Conservation (phyloP, 1,284 basidiomycete genomes). For the Chondrostereum purpureum region DNA sequence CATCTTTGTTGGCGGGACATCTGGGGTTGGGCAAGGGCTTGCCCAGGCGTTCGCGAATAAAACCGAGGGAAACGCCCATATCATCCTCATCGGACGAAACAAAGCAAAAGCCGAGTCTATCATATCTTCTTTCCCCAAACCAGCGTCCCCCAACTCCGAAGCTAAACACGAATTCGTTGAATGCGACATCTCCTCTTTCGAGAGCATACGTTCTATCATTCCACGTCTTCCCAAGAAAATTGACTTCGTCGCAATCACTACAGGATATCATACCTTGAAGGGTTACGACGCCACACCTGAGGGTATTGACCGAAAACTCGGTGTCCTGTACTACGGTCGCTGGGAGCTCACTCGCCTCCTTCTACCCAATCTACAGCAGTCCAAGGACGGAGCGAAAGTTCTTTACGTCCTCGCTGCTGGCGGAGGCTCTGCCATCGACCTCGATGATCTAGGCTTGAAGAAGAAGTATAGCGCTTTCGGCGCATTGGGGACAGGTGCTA, state of each 20-base stretch:
- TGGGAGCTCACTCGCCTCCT: constrained; percentile 21
- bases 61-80: constrained; percentile 24
- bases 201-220: constrained; percentile 17
- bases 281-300: constrained; percentile 19
- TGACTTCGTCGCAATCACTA: constrained; percentile 21
- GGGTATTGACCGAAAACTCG: constrained; percentile 20
- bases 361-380: constrained; percentile 17
- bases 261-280: constrained; percentile 20
- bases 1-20: constrained; percentile 31
- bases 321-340: constrained; percentile 16
- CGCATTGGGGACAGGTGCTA: no score
- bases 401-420: constrained; percentile 11
- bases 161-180: constrained; percentile 18
- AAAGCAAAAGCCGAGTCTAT: constrained; percentile 25
- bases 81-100: constrained; percentile 30
- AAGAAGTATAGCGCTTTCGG: constrained; percentile 21
- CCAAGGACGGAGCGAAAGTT: constrained; percentile 15
- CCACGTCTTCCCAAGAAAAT: constrained; percentile 18
- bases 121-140: constrained; percentile 26
- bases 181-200: constrained; percentile 25
- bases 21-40: constrained; percentile 30
- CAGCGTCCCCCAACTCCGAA: not conserved
- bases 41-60: constrained; percentile 22
- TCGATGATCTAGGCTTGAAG: constrained; percentile 36
- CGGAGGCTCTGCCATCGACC: not conserved